Conservation (phyloP, 306 rosid species). For the peach (Prunus persica) region DNA sequence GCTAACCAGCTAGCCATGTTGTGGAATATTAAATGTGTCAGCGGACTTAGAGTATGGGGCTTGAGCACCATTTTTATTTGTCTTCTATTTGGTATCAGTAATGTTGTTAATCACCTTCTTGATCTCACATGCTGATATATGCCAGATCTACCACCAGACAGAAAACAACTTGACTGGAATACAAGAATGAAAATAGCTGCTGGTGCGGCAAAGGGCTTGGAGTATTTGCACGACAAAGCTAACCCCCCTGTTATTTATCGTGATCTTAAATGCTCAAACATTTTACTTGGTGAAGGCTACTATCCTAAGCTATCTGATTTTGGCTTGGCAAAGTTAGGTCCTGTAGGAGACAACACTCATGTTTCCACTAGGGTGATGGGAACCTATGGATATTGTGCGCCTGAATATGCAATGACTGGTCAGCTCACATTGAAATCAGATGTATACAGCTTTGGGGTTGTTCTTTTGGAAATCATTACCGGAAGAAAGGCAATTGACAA, state of each 20-base stretch:
- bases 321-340: slow-evolving; percentile 61
- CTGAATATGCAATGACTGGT: slow-evolving; percentile 66
- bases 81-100: background rate
- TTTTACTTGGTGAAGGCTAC: slow-evolving; percentile 45
- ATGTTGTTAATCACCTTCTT: background rate
- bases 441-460: slow-evolving; percentile 61
- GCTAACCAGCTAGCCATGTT: slow-evolving; percentile 1
- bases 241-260: slow-evolving; percentile 60
- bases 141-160: slow-evolving; percentile 51
- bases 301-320: slow-evolving; percentile 56
- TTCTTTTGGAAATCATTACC: slow-evolving; percentile 52
- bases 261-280: slow-evolving; percentile 56
- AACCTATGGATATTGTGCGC: slow-evolving; percentile 61
- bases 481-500: slow-evolving; percentile 60
- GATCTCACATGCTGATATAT: slow-evolving; percentile 15
- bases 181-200: slow-evolving; percentile 60
- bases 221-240: slow-evolving; percentile 55
- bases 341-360: slow-evolving; percentile 60
- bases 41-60: background rate
- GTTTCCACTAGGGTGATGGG: slow-evolving; percentile 65
- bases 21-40: background rate
- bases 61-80: background rate
- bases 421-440: slow-evolving; percentile 59
- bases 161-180: slow-evolving; percentile 50
- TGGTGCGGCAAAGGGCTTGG: slow-evolving; percentile 59